phyloP scores from a whole-genome alignment of 1,139 yeast species.

The Zygosaccharomyces pseudobailii region DNA sequence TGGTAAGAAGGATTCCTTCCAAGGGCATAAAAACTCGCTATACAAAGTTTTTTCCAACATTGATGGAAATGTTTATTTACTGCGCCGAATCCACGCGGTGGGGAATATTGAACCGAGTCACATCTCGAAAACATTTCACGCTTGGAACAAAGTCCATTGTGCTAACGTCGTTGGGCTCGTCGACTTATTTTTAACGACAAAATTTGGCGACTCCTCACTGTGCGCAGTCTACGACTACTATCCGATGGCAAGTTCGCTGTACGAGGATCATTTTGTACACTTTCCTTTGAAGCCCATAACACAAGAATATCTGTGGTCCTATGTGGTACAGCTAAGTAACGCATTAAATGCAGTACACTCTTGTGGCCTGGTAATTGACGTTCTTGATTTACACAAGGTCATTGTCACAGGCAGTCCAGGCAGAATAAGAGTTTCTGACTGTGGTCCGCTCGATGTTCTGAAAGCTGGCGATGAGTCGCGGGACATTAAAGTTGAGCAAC shows the following conservation, averaged over 20 bases:
- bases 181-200: slow-evolving; percentile 84
- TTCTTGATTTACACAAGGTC: slow-evolving; percentile 61
- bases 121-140: slow-evolving; percentile 43
- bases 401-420: slow-evolving; percentile 64
- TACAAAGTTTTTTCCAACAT: slow-evolving; percentile 76
- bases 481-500: slow-evolving; percentile 39
- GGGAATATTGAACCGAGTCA: slow-evolving; percentile 57
- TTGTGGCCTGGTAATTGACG: slow-evolving; percentile 53
- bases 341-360: slow-evolving; percentile 64
- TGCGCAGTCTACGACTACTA: slow-evolving; percentile 64
- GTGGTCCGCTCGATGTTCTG: slow-evolving; percentile 70
- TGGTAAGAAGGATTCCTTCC: slow-evolving; percentile 44
- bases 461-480: slow-evolving; percentile 29
- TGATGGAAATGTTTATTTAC: slow-evolving; percentile 74
- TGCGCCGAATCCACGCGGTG: slow-evolving; percentile 68
- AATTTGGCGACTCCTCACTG: slow-evolving; percentile 73
- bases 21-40: slow-evolving; percentile 53
- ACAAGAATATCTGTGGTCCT: slow-evolving; percentile 69
- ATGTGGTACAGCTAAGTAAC: slow-evolving; percentile 65
- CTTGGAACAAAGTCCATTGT: slow-evolving; percentile 48
- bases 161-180: slow-evolving; percentile 63
- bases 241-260: slow-evolving; percentile 58
- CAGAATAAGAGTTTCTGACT: slow-evolving; percentile 64
- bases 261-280: slow-evolving; percentile 48
- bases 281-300: slow-evolving; percentile 44